Percentiles rank a stretch among this genome's conserved stretches.
These are phyloP conservation scores for Orobanche coerulescens DNA, from an alignment of 257 asterid genomes.

Conservation along the genomic window DNA sequence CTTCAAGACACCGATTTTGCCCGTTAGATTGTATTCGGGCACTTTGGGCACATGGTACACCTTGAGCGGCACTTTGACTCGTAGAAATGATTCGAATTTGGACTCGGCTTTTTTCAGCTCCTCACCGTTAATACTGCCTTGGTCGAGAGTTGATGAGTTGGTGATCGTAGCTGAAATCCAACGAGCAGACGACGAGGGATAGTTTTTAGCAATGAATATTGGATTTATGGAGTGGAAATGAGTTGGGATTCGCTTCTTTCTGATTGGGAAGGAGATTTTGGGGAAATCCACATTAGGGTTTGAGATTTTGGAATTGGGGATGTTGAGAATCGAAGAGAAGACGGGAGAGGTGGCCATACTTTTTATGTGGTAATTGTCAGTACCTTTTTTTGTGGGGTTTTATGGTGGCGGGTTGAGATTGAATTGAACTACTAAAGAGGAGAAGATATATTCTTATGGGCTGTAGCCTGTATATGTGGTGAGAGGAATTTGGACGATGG, in stretches of 20 bases:
- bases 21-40: constrained; percentile 58
- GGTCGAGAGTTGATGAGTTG: constrained; percentile 29
- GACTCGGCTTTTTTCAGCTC: constrained; percentile 31
- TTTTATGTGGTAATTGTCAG: not conserved
- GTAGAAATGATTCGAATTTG: constrained; percentile 40
- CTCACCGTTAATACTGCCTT: constrained; percentile 27
- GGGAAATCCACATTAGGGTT: constrained; percentile 32
- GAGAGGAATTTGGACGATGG: too few species aligned
- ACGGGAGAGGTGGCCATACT: constrained; percentile 31
- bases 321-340: constrained; percentile 40
- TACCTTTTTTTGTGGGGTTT: not conserved
- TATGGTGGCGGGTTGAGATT: constrained; percentile 1
- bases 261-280: constrained; percentile 13
- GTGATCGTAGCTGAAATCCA: constrained; percentile 24
- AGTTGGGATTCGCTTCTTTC: constrained; percentile 18
- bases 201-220: constrained; percentile 26
- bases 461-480: constrained; percentile 17
- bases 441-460: constrained; percentile 4
- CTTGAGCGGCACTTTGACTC: constrained; percentile 64
- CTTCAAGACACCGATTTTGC: constrained; percentile 60
- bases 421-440: not conserved
- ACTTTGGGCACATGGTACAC: constrained; percentile 82
- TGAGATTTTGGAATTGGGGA: constrained; percentile 41
- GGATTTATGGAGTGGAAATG: constrained; percentile 23
- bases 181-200: constrained; percentile 25